Evolutionary conservation across 208 protist species (phyloP).

Genomic region (Leishmania braziliensis): DNA sequence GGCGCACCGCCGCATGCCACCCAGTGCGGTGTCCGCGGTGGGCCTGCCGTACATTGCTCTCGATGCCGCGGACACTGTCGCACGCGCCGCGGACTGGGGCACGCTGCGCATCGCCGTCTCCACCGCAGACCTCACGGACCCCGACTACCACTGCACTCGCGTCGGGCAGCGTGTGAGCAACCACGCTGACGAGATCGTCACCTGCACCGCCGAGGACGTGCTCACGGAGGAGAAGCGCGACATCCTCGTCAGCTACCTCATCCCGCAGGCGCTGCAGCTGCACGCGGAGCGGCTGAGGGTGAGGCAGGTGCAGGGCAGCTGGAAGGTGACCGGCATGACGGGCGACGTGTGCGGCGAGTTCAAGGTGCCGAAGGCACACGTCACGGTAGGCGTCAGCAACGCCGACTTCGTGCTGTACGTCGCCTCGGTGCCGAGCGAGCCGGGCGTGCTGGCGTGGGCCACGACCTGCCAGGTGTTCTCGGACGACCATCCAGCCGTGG

Average conservation of each 20-base stretch:
- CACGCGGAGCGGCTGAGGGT: slow-evolving; percentile 37
- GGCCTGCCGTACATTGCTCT: no score
- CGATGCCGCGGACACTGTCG: no score
- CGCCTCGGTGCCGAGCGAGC: slow-evolving; percentile 28
- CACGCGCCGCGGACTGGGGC: slow-evolving; percentile 15
- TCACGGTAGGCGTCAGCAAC: slow-evolving; percentile 38
- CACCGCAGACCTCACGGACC: slow-evolving; percentile 33
- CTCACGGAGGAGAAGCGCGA: no score
- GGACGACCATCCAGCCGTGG: slow-evolving; percentile 33
- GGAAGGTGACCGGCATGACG: slow-evolving; percentile 17
- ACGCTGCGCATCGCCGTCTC: slow-evolving; percentile 47
- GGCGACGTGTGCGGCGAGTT: not conserved
- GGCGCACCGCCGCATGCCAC: no score
- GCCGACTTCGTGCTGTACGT: slow-evolving; percentile 78
- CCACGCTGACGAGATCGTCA: slow-evolving; percentile 19
- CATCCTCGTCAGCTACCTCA: no score
- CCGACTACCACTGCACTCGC: slow-evolving; percentile 41
- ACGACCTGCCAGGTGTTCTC: slow-evolving; percentile 35
- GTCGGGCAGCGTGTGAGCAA: slow-evolving; percentile 18
- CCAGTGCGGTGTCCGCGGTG: no score
- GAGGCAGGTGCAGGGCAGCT: slow-evolving; percentile 6
- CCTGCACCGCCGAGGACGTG: no score
- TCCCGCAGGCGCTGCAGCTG: no score
- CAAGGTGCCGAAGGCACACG: slow-evolving; percentile 25
- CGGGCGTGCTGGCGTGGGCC: slow-evolving; percentile 41